These are phyloP conservation scores for Gastrolobium villosum DNA, from an alignment of 306 rosid genomes.

Conservation along the genomic window DNA sequence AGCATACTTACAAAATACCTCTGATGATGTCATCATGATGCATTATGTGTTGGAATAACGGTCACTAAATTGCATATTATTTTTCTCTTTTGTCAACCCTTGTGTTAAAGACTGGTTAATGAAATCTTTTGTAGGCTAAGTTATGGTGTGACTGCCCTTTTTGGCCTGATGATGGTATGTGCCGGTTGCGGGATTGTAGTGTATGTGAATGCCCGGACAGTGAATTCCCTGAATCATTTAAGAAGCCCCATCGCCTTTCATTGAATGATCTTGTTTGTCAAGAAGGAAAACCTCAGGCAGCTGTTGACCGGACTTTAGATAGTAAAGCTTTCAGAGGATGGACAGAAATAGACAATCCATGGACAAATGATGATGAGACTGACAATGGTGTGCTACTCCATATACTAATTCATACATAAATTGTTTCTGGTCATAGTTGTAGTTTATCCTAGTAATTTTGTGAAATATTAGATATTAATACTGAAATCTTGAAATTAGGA, in stretches of 20 bases:
- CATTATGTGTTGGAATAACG: background rate
- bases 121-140: constrained; percentile 65
- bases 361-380: constrained; percentile 94
- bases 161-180: constrained; percentile 99
- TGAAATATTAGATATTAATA: constrained; percentile 24
- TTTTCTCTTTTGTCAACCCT: constrained; percentile 8
- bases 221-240: constrained; percentile 88
- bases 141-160: constrained; percentile 98
- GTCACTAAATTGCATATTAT: constrained; percentile 7
- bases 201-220: constrained; percentile 96
- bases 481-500: background rate
- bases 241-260: constrained; percentile 76
- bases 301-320: constrained; percentile 94
- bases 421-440: constrained; percentile 4
- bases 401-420: constrained; percentile 22
- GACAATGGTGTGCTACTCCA: constrained; percentile 74
- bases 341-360: constrained; percentile 91
- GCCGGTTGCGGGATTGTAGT: constrained; percentile 95
- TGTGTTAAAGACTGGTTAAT: constrained; percentile 34
- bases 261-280: constrained; percentile 82
- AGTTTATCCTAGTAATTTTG: constrained; percentile 22
- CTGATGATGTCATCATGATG: background rate
- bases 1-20: background rate
- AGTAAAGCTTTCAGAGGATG: constrained; percentile 88
- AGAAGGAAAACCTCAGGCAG: constrained; percentile 97